Evolutionary conservation across 768 basidiomycete genomes (phyloP).

Genomic region (Tricholoma terreum): DNA sequence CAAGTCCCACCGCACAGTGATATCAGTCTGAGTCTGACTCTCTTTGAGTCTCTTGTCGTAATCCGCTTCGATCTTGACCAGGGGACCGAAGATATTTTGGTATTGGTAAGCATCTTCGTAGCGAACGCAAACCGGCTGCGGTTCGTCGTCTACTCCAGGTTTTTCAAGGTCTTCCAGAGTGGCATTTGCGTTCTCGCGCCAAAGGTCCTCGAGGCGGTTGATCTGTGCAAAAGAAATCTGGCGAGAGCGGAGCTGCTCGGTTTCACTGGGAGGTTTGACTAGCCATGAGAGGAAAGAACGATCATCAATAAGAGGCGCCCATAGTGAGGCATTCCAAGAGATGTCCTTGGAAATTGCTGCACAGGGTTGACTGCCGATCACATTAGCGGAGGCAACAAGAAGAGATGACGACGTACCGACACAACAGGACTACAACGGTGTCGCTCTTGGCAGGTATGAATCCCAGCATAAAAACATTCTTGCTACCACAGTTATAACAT

Average conservation of each 20-base stretch:
- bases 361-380: constrained; percentile 82
- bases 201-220: constrained; percentile 94
- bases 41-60: constrained; percentile 98
- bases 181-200: constrained; percentile 94
- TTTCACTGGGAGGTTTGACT: constrained; percentile 95
- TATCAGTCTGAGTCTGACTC: constrained; percentile 97
- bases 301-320: constrained; percentile 99
- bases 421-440: constrained; percentile 95
- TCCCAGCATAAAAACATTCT: constrained; percentile 99
- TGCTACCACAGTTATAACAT: constrained; percentile 99
- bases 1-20: constrained; percentile 94
- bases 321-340: constrained; percentile 96
- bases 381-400: not conserved
- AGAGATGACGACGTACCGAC: constrained; percentile 63
- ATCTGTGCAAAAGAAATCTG: constrained; percentile 98
- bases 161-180: constrained; percentile 97
- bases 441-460: constrained; percentile 99
- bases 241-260: constrained; percentile 92
- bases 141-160: constrained; percentile 96
- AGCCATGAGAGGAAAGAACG: constrained; percentile 99
- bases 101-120: constrained; percentile 99
- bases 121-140: constrained; percentile 82
- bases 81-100: constrained; percentile 98
- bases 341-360: constrained; percentile 97
- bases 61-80: constrained; percentile 99